phyloP scores from a whole-genome alignment of 1,139 yeast species.

The Entelexis paramagnoliae region DNA sequence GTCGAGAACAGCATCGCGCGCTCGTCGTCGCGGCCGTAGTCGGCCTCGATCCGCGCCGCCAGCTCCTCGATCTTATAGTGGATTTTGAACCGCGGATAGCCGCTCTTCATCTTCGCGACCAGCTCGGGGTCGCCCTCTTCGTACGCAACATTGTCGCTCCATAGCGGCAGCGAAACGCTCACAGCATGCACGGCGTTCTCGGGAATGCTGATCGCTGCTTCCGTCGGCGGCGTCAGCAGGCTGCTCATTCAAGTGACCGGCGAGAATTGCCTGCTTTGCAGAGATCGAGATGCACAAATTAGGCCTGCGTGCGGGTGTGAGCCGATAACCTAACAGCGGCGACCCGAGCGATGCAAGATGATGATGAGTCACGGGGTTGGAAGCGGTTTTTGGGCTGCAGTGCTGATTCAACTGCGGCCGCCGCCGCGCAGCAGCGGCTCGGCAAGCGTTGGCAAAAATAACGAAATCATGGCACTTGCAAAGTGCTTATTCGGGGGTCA shows the following conservation, averaged over 20 bases:
- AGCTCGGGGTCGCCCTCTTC: slow-evolving; percentile 84
- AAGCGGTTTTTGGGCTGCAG: neutral
- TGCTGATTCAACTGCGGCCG: neutral
- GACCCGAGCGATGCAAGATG: neutral
- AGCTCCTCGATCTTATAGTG: slow-evolving; percentile 63
- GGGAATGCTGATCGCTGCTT: slow-evolving; percentile 77
- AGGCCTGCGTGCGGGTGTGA: neutral
- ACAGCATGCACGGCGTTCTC: slow-evolving; percentile 85
- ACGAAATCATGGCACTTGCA: too few species aligned
- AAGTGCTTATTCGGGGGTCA: too few species aligned
- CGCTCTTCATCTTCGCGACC: slow-evolving; percentile 66
- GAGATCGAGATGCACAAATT: neutral
- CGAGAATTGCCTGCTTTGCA: neutral
- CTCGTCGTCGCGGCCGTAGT: slow-evolving; percentile 73
- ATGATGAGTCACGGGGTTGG: neutral
- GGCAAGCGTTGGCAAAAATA: too few species aligned
- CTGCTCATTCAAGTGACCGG: slow-evolving; percentile 20
- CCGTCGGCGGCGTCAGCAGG: slow-evolving; percentile 39
- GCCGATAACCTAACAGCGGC: neutral
- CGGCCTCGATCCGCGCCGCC: slow-evolving; percentile 32
- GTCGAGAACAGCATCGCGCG: slow-evolving; percentile 66
- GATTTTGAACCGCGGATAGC: slow-evolving; percentile 76
- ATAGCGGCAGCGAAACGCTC: slow-evolving; percentile 84
- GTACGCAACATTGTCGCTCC: slow-evolving; percentile 87
- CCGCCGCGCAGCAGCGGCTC: too few species aligned